phyloP scores from a whole-genome alignment of 2,329 filamentous ascomycete species.

The Fusarium cicatricum region DNA sequence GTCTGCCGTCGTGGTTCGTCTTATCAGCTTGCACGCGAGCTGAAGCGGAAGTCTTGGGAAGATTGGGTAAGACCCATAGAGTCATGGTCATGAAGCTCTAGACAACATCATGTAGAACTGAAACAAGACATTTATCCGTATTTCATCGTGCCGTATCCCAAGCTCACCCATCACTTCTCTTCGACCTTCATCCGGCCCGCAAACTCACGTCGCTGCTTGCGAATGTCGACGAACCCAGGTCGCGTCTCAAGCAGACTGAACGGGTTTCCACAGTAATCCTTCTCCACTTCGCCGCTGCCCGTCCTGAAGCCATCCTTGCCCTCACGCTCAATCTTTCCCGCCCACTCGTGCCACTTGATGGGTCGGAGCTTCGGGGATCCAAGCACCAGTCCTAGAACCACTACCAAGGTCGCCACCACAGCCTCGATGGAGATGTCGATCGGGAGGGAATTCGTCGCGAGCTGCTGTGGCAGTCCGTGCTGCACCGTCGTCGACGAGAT shows the following conservation, averaged over 20 bases:
- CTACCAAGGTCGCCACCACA: slow-evolving; percentile 77
- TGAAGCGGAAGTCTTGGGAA: not conserved
- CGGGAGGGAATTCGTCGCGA: slow-evolving; percentile 66
- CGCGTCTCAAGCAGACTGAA: slow-evolving; percentile 82
- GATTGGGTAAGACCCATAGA: not conserved
- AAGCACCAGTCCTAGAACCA: slow-evolving; percentile 84
- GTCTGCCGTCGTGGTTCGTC: not conserved
- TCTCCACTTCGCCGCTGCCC: slow-evolving; percentile 71
- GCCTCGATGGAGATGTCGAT: slow-evolving; percentile 90
- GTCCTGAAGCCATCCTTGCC: slow-evolving; percentile 67
- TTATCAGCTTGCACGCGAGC: too few species aligned
- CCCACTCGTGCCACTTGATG: slow-evolving; percentile 84
- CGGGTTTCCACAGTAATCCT: slow-evolving; percentile 77
- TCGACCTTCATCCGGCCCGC: slow-evolving; percentile 70
- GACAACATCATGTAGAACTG: not conserved
- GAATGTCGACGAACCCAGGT: slow-evolving; percentile 87
- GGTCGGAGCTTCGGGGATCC: slow-evolving; percentile 82
- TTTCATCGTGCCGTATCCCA: not conserved
- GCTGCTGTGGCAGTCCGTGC: slow-evolving; percentile 52
- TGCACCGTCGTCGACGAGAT: slow-evolving; percentile 67
- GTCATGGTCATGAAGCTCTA: not conserved
- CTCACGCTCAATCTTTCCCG: slow-evolving; percentile 83
- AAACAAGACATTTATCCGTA: not conserved
- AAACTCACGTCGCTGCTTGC: slow-evolving; percentile 82
- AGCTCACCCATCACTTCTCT: slow-evolving; percentile 29